Evolutionary conservation across 306 rosid genomes (phyloP), one percentile per base, ranked within the genome.

Genomic region (Phaseolus lunatus): DNA sequence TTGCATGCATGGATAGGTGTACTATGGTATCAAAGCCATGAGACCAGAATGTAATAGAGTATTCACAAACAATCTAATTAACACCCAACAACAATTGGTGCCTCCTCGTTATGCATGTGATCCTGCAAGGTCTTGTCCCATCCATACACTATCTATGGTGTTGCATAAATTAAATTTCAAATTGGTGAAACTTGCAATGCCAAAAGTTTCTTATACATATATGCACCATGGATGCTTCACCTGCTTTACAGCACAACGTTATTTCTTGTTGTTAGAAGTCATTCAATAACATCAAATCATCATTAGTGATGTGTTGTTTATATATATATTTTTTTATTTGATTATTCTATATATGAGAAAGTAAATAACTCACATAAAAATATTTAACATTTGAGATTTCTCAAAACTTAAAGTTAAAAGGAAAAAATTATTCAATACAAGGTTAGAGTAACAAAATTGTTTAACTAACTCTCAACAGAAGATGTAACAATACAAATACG

Each of bases 101-200:
- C 2, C 24, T 52, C 44, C 63, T 5, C 50, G 65, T 63, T 75
- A 16, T 33, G 9, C 81, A 81, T 70, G 85, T 81, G 80, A 73
- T 47, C 39, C 14, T 56, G 31, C n/a, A 15, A 26, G 45, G 18
- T 29, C 7, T 41, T 76, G 75, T 82, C 81, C 16, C 47, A 20
- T 52, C 26, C 43, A 62, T 39, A 52, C 3, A 48, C 52, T 43
- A 72, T 39, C 11, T 39, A 1, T n/a, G 14, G 3, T 65, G 19
- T 5, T 65, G 11, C 44, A 18, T 15, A 45, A 57, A 70, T 29
- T 29, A 69, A 70, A 44, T 45, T 5, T 29, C 22, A 31, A 57
- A 14, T 33, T 45, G 43, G 8, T 69, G 37, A 59, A 13, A 75
- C 59, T 75, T 67, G 69, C 58, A 16, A 62, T 14, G 3, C 20